Conservation (phyloP, 495 filamentous ascomycete species). For the Parathielavia hyrcaniae region DNA sequence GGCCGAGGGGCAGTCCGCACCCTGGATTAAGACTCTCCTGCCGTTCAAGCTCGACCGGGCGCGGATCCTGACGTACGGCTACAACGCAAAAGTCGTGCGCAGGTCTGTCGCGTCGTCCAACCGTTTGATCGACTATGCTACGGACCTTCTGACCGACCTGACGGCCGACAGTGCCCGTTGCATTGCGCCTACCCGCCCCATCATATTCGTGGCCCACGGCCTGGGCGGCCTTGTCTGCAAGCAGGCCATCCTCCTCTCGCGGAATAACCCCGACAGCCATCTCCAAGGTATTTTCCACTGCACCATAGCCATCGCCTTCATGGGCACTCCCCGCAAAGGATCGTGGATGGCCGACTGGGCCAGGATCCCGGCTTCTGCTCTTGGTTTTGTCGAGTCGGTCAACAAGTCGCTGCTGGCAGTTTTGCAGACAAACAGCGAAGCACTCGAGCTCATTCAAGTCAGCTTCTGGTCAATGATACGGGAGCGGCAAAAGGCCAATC, state of each 20-base stretch:
- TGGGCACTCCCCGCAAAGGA: conserved; percentile 42
- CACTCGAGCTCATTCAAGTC: conserved; percentile 19
- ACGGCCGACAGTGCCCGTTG: conserved; percentile 4
- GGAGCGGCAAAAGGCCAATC: conserved; percentile 10
- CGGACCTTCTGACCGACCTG: conserved; percentile 22
- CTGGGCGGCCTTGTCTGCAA: conserved; percentile 43
- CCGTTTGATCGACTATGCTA: conserved; percentile 24
- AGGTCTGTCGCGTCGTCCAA: conserved; percentile 10
- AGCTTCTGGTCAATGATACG: conserved; percentile 34
- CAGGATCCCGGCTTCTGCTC: neutral
- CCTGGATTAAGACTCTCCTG: conserved; percentile 30
- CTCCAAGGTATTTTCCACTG: conserved; percentile 28
- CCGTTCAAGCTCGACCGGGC: conserved; percentile 19
- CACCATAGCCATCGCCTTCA: conserved; percentile 35
- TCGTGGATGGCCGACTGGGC: conserved; percentile 32
- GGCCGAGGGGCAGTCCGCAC: conserved; percentile 16
- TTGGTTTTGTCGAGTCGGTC: conserved; percentile 22
- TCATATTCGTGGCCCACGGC: conserved; percentile 32
- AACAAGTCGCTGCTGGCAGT: conserved; percentile 23
- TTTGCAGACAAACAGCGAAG: conserved; percentile 11
- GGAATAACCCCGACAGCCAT: conserved; percentile 22
- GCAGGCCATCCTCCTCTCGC: conserved; percentile 21
- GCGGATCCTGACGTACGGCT: conserved; percentile 30
- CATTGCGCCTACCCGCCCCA: conserved; percentile 19
- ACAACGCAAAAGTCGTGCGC: conserved; percentile 26